These are phyloP conservation scores for Xylaria acuta DNA, from an alignment of 495 filamentous ascomycete species.

Conservation along the genomic window DNA sequence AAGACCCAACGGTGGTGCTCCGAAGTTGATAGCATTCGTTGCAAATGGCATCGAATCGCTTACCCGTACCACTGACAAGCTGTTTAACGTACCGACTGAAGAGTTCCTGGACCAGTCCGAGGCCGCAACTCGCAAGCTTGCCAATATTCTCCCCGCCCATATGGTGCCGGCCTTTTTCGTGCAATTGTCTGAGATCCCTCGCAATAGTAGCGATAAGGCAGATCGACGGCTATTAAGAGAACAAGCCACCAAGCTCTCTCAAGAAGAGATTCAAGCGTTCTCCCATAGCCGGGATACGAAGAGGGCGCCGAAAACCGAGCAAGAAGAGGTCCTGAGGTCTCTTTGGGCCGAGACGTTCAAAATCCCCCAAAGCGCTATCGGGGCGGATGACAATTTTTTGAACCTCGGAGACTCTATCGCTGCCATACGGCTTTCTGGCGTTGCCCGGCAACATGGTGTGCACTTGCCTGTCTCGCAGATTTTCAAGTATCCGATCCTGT, in stretches of 20 bases:
- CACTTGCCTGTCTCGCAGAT: background rate
- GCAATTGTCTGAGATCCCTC: slow-evolving; percentile 55
- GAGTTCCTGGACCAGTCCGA: slow-evolving; percentile 9
- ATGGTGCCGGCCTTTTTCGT: slow-evolving; percentile 65
- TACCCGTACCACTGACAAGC: no score
- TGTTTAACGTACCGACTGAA: no score
- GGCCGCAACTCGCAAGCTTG: slow-evolving; percentile 8
- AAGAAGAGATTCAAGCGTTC: no score
- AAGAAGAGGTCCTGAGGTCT: slow-evolving; percentile 20
- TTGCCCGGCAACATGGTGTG: slow-evolving; percentile 45
- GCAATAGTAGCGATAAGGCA: slow-evolving; percentile 60
- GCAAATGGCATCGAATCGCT: background rate
- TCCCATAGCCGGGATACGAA: no score
- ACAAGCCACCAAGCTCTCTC: no score
- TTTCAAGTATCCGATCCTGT: background rate
- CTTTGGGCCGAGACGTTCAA: slow-evolving; percentile 29
- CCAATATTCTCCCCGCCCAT: slow-evolving; percentile 38
- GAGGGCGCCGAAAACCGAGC: background rate
- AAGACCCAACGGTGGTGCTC: background rate
- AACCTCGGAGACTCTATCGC: slow-evolving; percentile 65
- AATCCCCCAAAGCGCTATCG: slow-evolving; percentile 40
- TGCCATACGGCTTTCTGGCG: slow-evolving; percentile 63
- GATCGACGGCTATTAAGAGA: no score
- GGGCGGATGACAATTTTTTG: slow-evolving; percentile 59
- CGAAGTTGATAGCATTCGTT: slow-evolving; percentile 10